phyloP scores from a whole-genome alignment of 768 basidiomycete genomes.

The Lentinula guzmanii region DNA sequence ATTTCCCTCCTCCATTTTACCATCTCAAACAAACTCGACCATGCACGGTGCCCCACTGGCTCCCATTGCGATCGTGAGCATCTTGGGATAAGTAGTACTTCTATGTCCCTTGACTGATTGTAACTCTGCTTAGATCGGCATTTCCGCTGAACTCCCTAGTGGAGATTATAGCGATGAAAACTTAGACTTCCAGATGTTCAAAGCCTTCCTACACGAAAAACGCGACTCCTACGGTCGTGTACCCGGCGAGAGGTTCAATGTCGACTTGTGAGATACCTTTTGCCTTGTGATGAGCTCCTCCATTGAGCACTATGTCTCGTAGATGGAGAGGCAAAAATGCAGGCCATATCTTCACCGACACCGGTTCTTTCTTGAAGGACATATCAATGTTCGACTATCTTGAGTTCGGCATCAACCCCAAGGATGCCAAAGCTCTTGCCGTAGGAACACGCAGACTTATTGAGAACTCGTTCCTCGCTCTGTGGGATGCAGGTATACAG shows the following conservation, averaged over 20 bases:
- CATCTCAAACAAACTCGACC: neutral
- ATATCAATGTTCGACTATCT: conserved; percentile 18
- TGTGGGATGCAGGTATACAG: conserved; percentile 32
- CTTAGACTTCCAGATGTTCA: conserved; percentile 16
- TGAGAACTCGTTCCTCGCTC: conserved; percentile 21
- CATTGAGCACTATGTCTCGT: neutral
- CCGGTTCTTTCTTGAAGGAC: conserved; percentile 24
- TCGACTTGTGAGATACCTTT: conserved; percentile 13
- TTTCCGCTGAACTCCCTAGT: conserved; percentile 21
- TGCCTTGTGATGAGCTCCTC: too few relatives aligned
- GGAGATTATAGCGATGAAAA: conserved; percentile 12
- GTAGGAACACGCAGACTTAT: conserved; percentile 20
- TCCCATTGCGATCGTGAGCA: conserved; percentile 5
- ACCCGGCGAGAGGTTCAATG: conserved; percentile 19
- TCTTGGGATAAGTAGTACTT: neutral
- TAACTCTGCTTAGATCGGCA: conserved; percentile 14
- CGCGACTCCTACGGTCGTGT: conserved; percentile 18
- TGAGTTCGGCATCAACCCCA: conserved; percentile 23
- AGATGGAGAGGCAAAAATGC: conserved; percentile 13
- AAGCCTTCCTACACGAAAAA: conserved; percentile 16
- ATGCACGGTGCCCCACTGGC: neutral
- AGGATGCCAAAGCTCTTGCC: conserved; percentile 21
- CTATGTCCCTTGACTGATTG: neutral
- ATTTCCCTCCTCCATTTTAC: neutral
- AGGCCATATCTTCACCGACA: conserved; percentile 15